A percentile compares a stretch with the other conserved stretches of the same genome.
Conservation (phyloP, 179 eudicot species). For the Patellifolia procumbens region DNA sequence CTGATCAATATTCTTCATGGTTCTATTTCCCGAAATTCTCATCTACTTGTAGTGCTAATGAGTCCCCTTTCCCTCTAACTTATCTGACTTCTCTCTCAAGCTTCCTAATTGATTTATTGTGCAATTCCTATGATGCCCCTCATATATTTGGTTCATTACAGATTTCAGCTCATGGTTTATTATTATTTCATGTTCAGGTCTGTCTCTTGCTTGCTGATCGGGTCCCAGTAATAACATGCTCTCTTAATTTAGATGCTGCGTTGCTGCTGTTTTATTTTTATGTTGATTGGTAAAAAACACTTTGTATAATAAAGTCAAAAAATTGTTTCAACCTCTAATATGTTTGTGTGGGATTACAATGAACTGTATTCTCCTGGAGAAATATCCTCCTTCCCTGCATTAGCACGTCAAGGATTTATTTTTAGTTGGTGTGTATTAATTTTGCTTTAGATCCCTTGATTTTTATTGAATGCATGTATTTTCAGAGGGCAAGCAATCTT, state of each 20-base stretch:
- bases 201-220: not conserved
- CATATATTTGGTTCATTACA: no score
- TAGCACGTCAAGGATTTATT: not conserved
- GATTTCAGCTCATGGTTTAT: not conserved
- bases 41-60: no score
- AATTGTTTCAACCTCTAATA: not conserved
- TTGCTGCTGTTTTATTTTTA: not conserved
- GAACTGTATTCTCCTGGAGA: not conserved
- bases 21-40: no score
- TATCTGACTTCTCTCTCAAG: no score
- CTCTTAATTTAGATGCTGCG: not conserved
- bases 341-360: not conserved
- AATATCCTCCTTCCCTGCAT: conserved; percentile 2
- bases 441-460: conserved; percentile 10
- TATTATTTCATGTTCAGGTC: not conserved
- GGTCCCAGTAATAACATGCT: not conserved
- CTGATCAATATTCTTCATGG: no score
- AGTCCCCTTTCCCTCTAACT: no score
- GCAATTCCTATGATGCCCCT: no score
- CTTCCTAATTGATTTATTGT: no score
- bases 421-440: conserved; percentile 5
- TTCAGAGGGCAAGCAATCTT: conserved; percentile 51
- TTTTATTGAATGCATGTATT: conserved; percentile 21
- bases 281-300: not conserved
- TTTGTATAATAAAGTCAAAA: not conserved